Base-by-base conservation (phyloP, 2,329 filamentous ascomycete species). In the Monosporascus sp. region DNA sequence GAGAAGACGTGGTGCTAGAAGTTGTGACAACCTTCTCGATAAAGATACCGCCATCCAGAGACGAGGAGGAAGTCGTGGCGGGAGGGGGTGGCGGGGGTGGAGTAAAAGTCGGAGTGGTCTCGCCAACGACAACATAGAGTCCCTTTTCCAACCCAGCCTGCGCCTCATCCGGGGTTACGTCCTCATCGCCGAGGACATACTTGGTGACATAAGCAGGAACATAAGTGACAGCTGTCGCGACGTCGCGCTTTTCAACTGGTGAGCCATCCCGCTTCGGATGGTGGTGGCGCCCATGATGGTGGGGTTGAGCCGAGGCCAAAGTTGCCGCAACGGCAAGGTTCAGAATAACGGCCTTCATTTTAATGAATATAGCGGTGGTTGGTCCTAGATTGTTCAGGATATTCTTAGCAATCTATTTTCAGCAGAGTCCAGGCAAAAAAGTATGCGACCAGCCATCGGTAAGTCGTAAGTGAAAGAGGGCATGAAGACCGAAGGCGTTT, bases 81-180 rank as follows among this genome's bases (percentile, higher is more conserved):
- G 62, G 62, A 11, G 70, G 59, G 8, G 70, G 56, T 22, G 70
- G 68, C 6, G 74, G 75, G 7, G 43, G 43, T n/a, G 77, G 67
- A 43, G 65, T 68, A 61, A 80, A 81, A 44, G 77, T 78, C 48
- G 81, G 81, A 15, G 72, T 72, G 45, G 78, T 75, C 66, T 83
- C 81, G 59, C 83, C 81, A 46, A 87, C 75, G 48, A 88, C 74
- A 47, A 87, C 76, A 74, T 84, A 94, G 47, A 82, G 80, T 50
- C 90, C 88, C 56, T 86, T 80, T 53, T 79, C 73, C 61, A 97
- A 79, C 58, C 90, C 90, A 52, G 81, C 68, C 72, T 87, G 79
- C 51, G 90, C 90, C 55, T 90, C 80, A 0, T 80, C 71, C 55
- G 80, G 72, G 50, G 76, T 75, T 60, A 96, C 79, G 37, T 74